Conservation (phyloP, 805 yeast species). For the Zygosaccharomyces lentus region DNA sequence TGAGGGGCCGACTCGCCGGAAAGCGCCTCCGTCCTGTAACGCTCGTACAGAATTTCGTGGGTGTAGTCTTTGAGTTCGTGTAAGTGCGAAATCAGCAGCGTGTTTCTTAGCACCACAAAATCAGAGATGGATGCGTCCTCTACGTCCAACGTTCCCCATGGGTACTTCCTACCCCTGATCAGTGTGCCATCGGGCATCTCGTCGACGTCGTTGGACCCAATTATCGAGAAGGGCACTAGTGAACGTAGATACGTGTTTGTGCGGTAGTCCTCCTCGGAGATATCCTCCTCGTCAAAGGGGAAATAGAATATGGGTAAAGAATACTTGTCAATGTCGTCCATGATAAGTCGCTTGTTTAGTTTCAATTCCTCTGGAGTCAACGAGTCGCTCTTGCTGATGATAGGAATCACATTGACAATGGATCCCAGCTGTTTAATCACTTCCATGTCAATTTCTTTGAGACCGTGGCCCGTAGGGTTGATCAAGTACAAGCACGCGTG, state of each 20-base stretch:
- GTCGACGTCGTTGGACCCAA: constrained; percentile 63
- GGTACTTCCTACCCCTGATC: constrained; percentile 50
- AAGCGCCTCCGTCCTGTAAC: constrained; percentile 82
- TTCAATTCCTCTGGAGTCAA: constrained; percentile 73
- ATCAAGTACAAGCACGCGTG: constrained; percentile 73
- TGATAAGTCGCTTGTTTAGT: constrained; percentile 66
- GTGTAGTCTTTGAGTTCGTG: constrained; percentile 86
- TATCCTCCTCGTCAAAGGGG: constrained; percentile 53
- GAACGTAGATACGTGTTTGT: constrained; percentile 62
- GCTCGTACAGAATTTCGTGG: constrained; percentile 81
- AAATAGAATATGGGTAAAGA: constrained; percentile 70
- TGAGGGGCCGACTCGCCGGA: constrained; percentile 47
- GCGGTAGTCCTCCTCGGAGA: constrained; percentile 60
- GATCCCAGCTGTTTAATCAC: constrained; percentile 74
- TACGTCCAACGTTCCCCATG: constrained; percentile 57
- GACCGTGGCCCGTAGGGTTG: constrained; percentile 81
- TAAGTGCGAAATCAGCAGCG: constrained; percentile 76
- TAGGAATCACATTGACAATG: constrained; percentile 80
- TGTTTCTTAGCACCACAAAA: constrained; percentile 72
- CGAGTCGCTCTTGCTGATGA: constrained; percentile 82
- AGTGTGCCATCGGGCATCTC: constrained; percentile 40
- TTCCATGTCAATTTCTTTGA: constrained; percentile 71
- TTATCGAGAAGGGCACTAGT: constrained; percentile 61
- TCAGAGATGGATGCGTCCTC: constrained; percentile 75
- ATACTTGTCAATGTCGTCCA: constrained; percentile 69